Base-by-base conservation (phyloP, 805 yeast genomes). In the Candida stauntonica region DNA sequence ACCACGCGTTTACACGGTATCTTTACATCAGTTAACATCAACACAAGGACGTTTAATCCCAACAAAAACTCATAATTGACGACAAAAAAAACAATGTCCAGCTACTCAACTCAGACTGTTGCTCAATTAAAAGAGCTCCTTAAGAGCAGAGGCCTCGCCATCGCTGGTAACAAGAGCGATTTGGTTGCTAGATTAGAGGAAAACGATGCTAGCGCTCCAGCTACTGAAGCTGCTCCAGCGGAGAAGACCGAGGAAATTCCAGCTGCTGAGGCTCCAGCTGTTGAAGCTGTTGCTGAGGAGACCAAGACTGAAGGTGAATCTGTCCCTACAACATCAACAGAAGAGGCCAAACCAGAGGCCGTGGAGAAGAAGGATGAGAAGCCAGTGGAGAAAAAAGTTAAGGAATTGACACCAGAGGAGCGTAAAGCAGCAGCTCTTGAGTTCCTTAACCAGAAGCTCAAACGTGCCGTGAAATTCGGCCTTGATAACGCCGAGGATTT, bases 101-200 rank as follows among this genome's bases (percentile, higher is more conserved):
- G 42, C 9, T 81, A 79, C 57, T 56, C 76, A n/a, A 55, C 79
- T n/a, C 71, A 76, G 47, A 81, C 89, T 3, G 96, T 88, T 36
- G 79, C 81, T 15, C 95, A 88, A 66, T 72, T 91, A 61, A 89
- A 86, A 59, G 95, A 84, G 45, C 54, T 75, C 40, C 72, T 91
- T 51, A 81, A 81, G 51, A 62, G 71, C 17, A 78, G 79, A 45
- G 83, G 81, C 1, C 72, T 91, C 35, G 60, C 93, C 3, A 67
- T 69, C 5, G 74, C 74, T 28, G 98, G 98, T 17, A 79, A 86
- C 51, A 91, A 91, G 61, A 79, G 82, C 30, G 96, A 87, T 36
- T 65, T 84, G 49, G 66, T 84, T 40, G 73, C 73, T 13, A 72
- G 93, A 51, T 65, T 84, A 45, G 74, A 68, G 42, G 86, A 78